A percentile compares a stretch with the other conserved stretches of the same genome.
Conservation (phyloP, 257 asterid genomes). For the Ilex asprella region DNA sequence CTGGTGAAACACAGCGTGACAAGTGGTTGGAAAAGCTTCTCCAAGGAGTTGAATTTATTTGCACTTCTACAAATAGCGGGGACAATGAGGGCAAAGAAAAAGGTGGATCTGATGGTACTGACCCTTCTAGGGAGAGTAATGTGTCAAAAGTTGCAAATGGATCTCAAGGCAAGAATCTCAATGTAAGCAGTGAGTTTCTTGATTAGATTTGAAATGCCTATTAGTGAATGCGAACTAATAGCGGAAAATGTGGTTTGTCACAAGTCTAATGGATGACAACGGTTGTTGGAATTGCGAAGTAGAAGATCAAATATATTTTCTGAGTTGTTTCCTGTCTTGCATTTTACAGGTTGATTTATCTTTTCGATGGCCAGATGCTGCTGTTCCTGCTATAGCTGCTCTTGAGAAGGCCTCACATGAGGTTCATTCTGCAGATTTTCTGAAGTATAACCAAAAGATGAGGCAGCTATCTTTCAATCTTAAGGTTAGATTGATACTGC, state of each 20-base stretch:
- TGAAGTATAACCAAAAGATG: slow-evolving; percentile 82
- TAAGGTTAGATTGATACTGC: slow-evolving; percentile 33
- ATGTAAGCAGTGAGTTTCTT: slow-evolving; percentile 19
- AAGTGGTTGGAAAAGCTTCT: slow-evolving; percentile 77
- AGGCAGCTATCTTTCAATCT: slow-evolving; percentile 58
- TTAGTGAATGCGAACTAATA: no score
- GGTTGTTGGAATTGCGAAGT: background rate
- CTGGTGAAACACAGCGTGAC: slow-evolving; percentile 63
- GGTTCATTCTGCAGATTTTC: slow-evolving; percentile 42
- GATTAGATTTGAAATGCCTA: slow-evolving; percentile 4
- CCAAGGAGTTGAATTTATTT: slow-evolving; percentile 45
- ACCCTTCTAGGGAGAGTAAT: slow-evolving; percentile 14
- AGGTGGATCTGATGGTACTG: slow-evolving; percentile 17
- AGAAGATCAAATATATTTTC: slow-evolving; percentile 4
- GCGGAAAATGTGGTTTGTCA: background rate
- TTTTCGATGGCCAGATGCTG: slow-evolving; percentile 64
- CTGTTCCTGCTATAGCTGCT: slow-evolving; percentile 48
- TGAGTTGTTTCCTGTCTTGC: slow-evolving; percentile 7
- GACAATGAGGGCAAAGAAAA: slow-evolving; percentile 34
- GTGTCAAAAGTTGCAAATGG: slow-evolving; percentile 22
- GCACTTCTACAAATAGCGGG: slow-evolving; percentile 32
- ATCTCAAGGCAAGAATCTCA: slow-evolving; percentile 29
- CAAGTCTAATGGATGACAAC: background rate
- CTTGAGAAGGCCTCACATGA: slow-evolving; percentile 76
- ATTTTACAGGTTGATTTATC: slow-evolving; percentile 32